Evolutionary conservation across 106 monocot genomes (phyloP).

Genomic region (Narthecium ossifragum): DNA sequence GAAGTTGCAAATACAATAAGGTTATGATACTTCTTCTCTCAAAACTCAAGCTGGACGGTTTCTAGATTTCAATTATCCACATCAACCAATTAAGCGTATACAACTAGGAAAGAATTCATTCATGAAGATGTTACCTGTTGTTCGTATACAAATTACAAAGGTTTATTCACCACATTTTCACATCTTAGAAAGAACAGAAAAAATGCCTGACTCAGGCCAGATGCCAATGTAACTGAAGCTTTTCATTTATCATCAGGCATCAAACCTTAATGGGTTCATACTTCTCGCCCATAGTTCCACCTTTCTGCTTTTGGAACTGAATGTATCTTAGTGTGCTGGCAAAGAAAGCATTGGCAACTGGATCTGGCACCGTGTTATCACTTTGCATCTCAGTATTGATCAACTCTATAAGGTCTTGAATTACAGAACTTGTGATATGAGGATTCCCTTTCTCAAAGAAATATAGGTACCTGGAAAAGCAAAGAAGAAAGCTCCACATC

Average conservation of each 20-base stretch:
- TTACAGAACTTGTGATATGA: conserved; percentile 67
- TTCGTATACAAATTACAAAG: no score
- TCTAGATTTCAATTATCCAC: no score
- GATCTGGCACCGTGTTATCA: conserved; percentile 44
- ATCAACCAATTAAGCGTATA: no score
- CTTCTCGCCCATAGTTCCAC: conserved; percentile 82
- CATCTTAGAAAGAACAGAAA: no score
- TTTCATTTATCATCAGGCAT: neutral
- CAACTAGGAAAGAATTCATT: no score
- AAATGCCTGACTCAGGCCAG: no score
- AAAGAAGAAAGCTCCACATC: neutral
- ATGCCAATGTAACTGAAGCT: no score
- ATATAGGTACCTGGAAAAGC: conserved; percentile 67
- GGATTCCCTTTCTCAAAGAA: conserved; percentile 97
- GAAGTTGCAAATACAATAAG: no score
- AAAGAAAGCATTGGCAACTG: conserved; percentile 74
- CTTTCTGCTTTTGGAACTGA: conserved; percentile 96
- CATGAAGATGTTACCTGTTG: no score
- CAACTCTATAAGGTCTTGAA: conserved; percentile 79
- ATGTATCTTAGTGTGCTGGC: conserved; percentile 76
- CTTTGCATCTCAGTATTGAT: conserved; percentile 88
- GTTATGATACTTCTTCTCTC: no score
- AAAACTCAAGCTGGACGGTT: no score
- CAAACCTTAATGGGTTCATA: conserved; percentile 69
- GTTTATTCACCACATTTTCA: no score